Percentiles rank a stretch among this genome's conserved stretches.
Conservation (phyloP, 2,329 filamentous ascomycete species). For the Aspergillus versicolor region DNA sequence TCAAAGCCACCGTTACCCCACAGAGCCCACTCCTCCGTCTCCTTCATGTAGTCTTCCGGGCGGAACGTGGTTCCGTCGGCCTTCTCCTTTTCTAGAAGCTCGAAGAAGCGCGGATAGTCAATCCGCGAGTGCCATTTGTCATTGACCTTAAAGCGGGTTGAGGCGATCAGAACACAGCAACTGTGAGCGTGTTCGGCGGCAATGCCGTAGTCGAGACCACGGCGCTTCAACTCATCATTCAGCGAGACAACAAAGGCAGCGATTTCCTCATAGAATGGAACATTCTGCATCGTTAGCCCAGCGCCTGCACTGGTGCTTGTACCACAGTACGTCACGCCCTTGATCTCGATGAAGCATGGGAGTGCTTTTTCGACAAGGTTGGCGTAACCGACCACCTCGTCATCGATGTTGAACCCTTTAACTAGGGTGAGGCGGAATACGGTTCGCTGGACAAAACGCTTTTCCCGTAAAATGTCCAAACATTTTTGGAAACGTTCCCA, state of each 20-base stretch:
- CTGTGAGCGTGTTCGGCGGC: conserved; percentile 93
- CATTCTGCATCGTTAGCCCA: conserved; percentile 93
- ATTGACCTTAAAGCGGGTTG: conserved; percentile 71
- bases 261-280: conserved; percentile 93
- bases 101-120: conserved; percentile 85
- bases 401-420: conserved; percentile 96
- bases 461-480: conserved; percentile 81
- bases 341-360: conserved; percentile 91
- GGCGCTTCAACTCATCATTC: conserved; percentile 63
- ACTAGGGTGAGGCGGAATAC: conserved; percentile 94
- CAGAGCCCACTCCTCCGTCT: conserved; percentile 89
- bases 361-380: conserved; percentile 81
- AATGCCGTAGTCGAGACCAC: conserved; percentile 81
- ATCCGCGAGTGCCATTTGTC: conserved; percentile 90
- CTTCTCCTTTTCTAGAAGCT: conserved; percentile 67
- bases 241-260: conserved; percentile 76
- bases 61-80: conserved; percentile 65
- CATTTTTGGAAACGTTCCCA: conserved; percentile 95
- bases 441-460: conserved; percentile 81
- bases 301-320: conserved; percentile 81
- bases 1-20: conserved; percentile 97
- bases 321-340: conserved; percentile 95
- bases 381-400: conserved; percentile 87
- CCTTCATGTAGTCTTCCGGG: conserved; percentile 88
- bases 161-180: conserved; percentile 86